Conservation (phyloP, 2,329 filamentous ascomycete species). For the Botrytis cinerea region DNA sequence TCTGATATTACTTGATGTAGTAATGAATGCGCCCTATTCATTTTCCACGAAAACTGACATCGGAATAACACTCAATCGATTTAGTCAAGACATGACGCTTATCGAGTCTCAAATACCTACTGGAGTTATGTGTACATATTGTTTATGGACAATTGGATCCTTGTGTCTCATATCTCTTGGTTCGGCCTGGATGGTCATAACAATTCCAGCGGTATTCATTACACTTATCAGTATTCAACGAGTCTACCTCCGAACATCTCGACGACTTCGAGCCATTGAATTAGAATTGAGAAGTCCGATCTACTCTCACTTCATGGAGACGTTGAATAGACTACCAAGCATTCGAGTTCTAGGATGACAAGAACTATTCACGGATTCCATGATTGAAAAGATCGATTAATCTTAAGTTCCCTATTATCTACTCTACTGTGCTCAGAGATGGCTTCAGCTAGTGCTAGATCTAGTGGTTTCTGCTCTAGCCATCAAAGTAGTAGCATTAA, state of each 20-base stretch:
- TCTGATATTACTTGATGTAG: conserved; percentile 49
- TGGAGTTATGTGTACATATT: not conserved
- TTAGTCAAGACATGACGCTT: conserved; percentile 34
- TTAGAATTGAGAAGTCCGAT: conserved; percentile 47
- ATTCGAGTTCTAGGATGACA: conserved; percentile 50
- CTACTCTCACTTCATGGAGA: conserved; percentile 49
- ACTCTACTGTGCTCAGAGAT: conserved; percentile 57
- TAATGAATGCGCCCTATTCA: conserved; percentile 45
- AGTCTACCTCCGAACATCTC: conserved; percentile 45
- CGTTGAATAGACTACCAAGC: conserved; percentile 47
- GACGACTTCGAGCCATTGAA: conserved; percentile 50
- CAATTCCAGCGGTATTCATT: not conserved
- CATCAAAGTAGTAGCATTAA: conserved; percentile 39
- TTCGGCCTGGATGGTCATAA: not conserved
- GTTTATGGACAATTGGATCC: not conserved
- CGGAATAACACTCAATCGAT: conserved; percentile 30
- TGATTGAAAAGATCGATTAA: conserved; percentile 51
- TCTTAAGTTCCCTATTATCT: conserved; percentile 60
- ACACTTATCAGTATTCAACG: conserved; percentile 42
- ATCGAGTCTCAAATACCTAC: conserved; percentile 36
- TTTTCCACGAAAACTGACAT: conserved; percentile 20
- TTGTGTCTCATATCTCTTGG: not conserved
- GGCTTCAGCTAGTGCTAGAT: conserved; percentile 50
- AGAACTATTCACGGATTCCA: conserved; percentile 33
- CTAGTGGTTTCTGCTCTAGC: conserved; percentile 34